Evolutionary conservation across 352 stramenopile species (phyloP), one percentile per base, ranked within the genome.

Genomic region (Phytophthora nicotianae): DNA sequence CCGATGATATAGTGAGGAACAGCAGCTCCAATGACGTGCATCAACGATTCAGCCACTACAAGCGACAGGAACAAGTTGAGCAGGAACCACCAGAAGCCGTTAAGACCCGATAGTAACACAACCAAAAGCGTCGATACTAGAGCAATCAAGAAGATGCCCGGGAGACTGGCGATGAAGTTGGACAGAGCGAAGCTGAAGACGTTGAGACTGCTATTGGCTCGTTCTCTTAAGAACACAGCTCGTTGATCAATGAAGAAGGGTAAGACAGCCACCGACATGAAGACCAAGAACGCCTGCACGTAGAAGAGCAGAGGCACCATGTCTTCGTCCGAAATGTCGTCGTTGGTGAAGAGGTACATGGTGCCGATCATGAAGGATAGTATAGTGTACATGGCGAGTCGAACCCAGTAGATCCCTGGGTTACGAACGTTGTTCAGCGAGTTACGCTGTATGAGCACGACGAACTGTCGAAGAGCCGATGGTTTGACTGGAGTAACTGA

Each of bases 201-300:
- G 57, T 83, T 77, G 24, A 97, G 87, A 49, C 75, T 86, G 54
- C 73, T 81, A 70, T 97, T 97, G 19, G 66, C 73, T 37, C 84
- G 69, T 51, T 91, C 66, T 13, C 66, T 61, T 35, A 48, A 29
- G 26, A 80, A 72, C 3, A 87, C 74, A 58, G 93, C 89, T 6
- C 90, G 87, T 41, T 92, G 80, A 41, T 95, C 77, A 33, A 97
- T 88, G 35, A 93, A 88, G 68, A 95, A 94, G 0, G 90, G 88
- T 9, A 97, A 65, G 1, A 90, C 83, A 1, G 88, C 87, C 23
- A 96, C 79, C 52, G 75, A 89, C 90, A 96, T 96, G 70, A 94
- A 96, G 35, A 93, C 81, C 37, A 96, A 76, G 61, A 96, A 96
- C 3, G 87, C 85, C 19, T 90, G 80, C 23, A 92, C 75, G 75